Base-by-base conservation (phyloP, 2,329 filamentous ascomycete species). In the Cytospora piceicola region DNA sequence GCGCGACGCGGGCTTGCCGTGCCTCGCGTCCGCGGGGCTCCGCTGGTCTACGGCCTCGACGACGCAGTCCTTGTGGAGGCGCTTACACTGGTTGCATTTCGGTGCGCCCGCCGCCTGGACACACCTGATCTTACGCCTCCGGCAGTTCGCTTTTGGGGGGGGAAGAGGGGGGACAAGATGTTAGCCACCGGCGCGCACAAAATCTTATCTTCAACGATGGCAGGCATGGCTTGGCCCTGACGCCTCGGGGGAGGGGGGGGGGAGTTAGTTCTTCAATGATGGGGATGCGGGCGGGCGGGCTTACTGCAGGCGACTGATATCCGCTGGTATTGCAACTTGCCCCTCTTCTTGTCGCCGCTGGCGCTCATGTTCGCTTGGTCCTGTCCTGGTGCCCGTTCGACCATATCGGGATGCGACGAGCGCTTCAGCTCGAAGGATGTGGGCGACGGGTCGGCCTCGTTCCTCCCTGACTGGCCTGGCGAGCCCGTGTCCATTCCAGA, bases 241-340 rank as follows among this genome's bases (percentile, higher is more conserved):
- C 4, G 39, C 39, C 39, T 9, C 51, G 57, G 32, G 49, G n/a
- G n/a, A n/a, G n/a, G n/a, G n/a, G n/a, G n/a, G n/a, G n/a, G n/a
- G n/a, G n/a, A n/a, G n/a, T n/a, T n/a, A n/a, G n/a, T n/a, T n/a
- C n/a, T n/a, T n/a, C n/a, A n/a, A n/a, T n/a, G n/a, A n/a, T n/a
- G n/a, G n/a, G n/a, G n/a, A n/a, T n/a, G n/a, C n/a, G n/a, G n/a
- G n/a, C n/a, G 60, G 32, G 11, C 8, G 27, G 12, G 88, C 94
- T 87, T 85, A 98, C 94, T 91, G 81, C 94, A 98, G 71, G 94
- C 95, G 72, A 97, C 92, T 54, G 94, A 96, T 42, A 93, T 97
- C 74, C 94, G 88, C 80, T 97, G 94, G 76, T 98, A 98, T 49
- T 94, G 94, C 68, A 98, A 84, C 79, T 96, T 97, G 77, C 97